Evolutionary conservation across 371 early-diverging fungal genomes (phyloP).

Genomic region (Cladochytrium tenue): DNA sequence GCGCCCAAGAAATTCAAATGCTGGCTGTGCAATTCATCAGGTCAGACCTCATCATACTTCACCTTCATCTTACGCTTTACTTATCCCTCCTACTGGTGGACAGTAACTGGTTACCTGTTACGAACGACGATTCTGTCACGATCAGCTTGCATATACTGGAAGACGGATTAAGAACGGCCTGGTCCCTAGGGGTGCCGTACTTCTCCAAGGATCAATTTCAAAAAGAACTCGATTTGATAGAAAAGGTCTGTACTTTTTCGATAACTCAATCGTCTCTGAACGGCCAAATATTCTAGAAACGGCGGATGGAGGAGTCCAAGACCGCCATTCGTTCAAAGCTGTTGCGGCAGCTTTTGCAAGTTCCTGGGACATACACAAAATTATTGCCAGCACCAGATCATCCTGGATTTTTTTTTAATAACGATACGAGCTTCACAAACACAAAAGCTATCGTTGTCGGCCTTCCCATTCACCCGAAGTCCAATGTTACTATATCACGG

Average conservation of each 20-base stretch:
- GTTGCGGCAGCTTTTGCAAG: constrained; percentile 39
- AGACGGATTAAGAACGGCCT: constrained; percentile 36
- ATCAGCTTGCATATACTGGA: constrained; percentile 41
- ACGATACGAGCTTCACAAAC: constrained; percentile 40
- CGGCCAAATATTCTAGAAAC: too few species aligned
- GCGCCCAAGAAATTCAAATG: constrained; percentile 38
- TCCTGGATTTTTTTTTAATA: constrained; percentile 51
- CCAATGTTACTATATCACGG: constrained; percentile 44
- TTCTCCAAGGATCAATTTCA: constrained; percentile 32
- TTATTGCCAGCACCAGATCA: constrained; percentile 43
- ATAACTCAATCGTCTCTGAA: too few species aligned
- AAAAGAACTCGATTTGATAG: constrained; percentile 23
- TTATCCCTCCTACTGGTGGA: background rate
- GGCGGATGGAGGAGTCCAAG: constrained; percentile 41
- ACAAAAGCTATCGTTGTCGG: constrained; percentile 44
- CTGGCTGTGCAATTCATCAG: constrained; percentile 51
- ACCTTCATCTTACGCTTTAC: background rate
- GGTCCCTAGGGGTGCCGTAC: constrained; percentile 25
- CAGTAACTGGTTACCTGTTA: constrained; percentile 54
- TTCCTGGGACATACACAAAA: constrained; percentile 46
- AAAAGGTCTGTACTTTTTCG: constrained; percentile 25
- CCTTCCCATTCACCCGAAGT: constrained; percentile 51
- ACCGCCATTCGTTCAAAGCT: constrained; percentile 46
- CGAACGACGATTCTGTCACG: constrained; percentile 43
- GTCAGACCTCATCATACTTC: constrained; percentile 10